Evolutionary conservation across 2,329 filamentous ascomycete genomes (phyloP), one percentile per base, ranked within the genome.

Genomic region (Ophiocordyceps camponoti-leonardi): DNA sequence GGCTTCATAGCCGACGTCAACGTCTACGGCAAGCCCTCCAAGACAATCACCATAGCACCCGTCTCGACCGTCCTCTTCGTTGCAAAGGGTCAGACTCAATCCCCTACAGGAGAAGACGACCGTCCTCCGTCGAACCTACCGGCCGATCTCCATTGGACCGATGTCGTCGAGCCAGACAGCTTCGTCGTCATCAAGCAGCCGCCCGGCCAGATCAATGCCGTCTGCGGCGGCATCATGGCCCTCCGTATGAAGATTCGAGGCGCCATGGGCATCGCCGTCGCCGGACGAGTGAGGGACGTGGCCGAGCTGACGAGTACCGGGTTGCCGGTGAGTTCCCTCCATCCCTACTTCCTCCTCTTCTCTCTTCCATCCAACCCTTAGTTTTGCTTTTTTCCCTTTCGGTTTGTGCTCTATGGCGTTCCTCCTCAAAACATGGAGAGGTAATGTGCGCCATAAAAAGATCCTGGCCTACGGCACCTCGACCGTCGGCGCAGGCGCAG

Each of bases 221-320:
- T 84, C 8, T 71, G 84, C 6, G 83, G 83, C n/a, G 83, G 83
- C 18, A 84, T 87, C 51, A 83, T 86, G 73, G 83, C 80, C 6
- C 65, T 73, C 28, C 68, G 83, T 19, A 82, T 86, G 72, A 76
- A 77, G 53, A 58, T 71, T 14, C 67, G 79, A 12, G 73, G 74
- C 14, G 74, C 73, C 18, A 66, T 67, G 51, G 81, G 71, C 3
- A 70, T 81, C 12, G 63, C 86, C n/a, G 77, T 85, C 8, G 71
- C 77, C 51, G 83, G 83, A 1, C 66, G 82, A 37, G 73, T 81
- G 6, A 68, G 83, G 49, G 83, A 87, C 62, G 54, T 86, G 18
- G 64, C 62, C 16, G 77, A 83, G 54, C 58, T 85, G 48, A 66
- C 63, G 46, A 67, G 56, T 41, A 72, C 72, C 12, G 67, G 65